These are phyloP conservation scores for Blepharisma undulans DNA, from an alignment of 169 alveolate species.

Conservation along the genomic window DNA sequence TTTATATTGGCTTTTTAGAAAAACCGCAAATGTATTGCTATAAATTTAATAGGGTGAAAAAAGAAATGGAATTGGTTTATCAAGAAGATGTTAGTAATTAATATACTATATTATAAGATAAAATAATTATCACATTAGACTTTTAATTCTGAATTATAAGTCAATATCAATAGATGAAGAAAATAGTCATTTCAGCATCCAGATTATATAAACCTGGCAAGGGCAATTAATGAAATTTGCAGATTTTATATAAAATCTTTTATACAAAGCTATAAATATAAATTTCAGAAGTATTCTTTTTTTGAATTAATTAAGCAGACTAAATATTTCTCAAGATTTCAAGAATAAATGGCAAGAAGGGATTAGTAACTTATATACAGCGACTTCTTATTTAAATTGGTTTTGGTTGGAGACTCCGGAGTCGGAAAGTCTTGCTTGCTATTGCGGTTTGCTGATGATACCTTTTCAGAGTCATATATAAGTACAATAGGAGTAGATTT, in stretches of 20 bases:
- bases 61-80: neutral
- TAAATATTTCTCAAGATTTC: too few relatives aligned
- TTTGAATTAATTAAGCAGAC: neutral
- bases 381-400: constrained; percentile 95
- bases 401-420: constrained; percentile 97
- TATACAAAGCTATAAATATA: too few relatives aligned
- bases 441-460: constrained; percentile 93
- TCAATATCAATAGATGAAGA: too few relatives aligned
- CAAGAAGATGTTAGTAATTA: neutral
- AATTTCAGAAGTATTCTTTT: too few relatives aligned
- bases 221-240: too few relatives aligned
- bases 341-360: neutral
- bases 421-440: constrained; percentile 97
- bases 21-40: neutral
- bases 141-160: too few relatives aligned
- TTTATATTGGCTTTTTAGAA: neutral
- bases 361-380: constrained; percentile 26
- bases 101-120: too few relatives aligned
- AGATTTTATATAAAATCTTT: too few relatives aligned
- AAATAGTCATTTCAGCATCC: too few relatives aligned
- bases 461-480: constrained; percentile 89
- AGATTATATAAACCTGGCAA: too few relatives aligned
- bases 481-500: constrained; percentile 94
- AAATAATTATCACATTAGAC: too few relatives aligned
- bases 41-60: neutral